Evolutionary conservation across 169 alveolate species (phyloP).

Genomic region (Plasmodium fragile): DNA sequence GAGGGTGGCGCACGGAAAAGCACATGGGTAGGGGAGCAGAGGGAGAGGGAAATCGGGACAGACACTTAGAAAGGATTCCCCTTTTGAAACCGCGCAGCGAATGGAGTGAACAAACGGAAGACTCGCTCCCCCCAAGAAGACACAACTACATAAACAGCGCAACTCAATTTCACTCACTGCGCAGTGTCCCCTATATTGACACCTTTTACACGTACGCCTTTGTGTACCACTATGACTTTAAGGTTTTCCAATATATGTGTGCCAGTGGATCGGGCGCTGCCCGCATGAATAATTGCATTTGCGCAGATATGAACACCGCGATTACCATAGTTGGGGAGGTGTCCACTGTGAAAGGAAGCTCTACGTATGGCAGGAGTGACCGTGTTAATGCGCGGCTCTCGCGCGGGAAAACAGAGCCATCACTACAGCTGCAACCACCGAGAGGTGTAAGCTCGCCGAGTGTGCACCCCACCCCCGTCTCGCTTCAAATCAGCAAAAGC

Average conservation of each 20-base stretch:
- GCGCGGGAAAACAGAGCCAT: not conserved
- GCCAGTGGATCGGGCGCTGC: not conserved
- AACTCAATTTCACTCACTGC: not conserved
- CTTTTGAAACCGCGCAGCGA: not conserved
- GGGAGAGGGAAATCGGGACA: not conserved
- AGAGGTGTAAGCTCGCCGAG: not conserved
- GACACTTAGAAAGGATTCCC: not conserved
- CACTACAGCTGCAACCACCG: not conserved
- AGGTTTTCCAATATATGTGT: not conserved
- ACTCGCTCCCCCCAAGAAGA: not conserved
- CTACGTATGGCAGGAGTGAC: not conserved
- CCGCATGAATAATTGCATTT: not conserved
- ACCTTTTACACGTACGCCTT: conserved; percentile 29
- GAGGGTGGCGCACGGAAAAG: not conserved
- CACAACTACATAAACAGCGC: conserved; percentile 1
- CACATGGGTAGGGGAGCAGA: not conserved
- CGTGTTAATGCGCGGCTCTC: too few species aligned
- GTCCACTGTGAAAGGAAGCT: not conserved
- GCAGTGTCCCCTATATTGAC: conserved; percentile 29
- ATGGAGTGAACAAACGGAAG: not conserved
- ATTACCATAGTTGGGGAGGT: not conserved
- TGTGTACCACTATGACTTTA: conserved; percentile 27
- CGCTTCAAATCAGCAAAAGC: conserved; percentile 16
- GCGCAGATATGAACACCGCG: not conserved
- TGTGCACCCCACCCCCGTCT: not conserved